A percentile compares a stretch with the other conserved stretches of the same genome.
Evolutionary conservation across 1,139 yeast species (phyloP).

Genomic region (Debaryomyces subglobosus): DNA sequence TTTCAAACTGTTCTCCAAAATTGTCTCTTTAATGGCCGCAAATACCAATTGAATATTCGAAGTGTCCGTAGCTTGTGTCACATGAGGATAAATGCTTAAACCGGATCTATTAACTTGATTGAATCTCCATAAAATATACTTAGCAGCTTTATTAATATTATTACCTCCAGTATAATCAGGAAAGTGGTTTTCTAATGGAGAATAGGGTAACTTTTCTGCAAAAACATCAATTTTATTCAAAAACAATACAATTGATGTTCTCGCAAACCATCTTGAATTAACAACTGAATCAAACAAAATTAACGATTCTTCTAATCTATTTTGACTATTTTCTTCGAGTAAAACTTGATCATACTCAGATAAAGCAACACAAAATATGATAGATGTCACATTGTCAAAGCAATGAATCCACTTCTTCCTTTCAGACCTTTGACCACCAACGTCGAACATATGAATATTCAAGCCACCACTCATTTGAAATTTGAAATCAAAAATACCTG

Average conservation of each 20-base stretch:
- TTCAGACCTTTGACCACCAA: slow-evolving; percentile 93
- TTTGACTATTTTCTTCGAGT: slow-evolving; percentile 77
- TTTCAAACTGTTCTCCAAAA: slow-evolving; percentile 78
- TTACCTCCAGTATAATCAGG: slow-evolving; percentile 90
- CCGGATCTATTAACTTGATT: slow-evolving; percentile 84
- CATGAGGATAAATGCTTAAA: slow-evolving; percentile 82
- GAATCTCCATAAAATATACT: slow-evolving; percentile 89
- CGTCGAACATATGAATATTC: slow-evolving; percentile 84
- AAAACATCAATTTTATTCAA: slow-evolving; percentile 89
- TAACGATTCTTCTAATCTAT: slow-evolving; percentile 82
- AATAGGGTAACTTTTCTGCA: slow-evolving; percentile 78
- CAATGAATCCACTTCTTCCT: slow-evolving; percentile 96
- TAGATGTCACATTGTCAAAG: slow-evolving; percentile 86
- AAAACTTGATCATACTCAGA: slow-evolving; percentile 89
- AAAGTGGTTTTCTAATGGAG: slow-evolving; percentile 82
- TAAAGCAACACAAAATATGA: slow-evolving; percentile 87
- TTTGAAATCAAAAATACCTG: slow-evolving; percentile 85
- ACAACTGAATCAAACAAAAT: slow-evolving; percentile 88
- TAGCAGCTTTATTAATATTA: slow-evolving; percentile 91
- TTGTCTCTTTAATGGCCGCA: slow-evolving; percentile 90
- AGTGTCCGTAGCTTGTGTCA: slow-evolving; percentile 94
- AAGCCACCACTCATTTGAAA: slow-evolving; percentile 76
- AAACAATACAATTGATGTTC: slow-evolving; percentile 83
- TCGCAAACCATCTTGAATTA: slow-evolving; percentile 90
- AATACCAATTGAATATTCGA: slow-evolving; percentile 85